Evolutionary conservation across 177 flowering plant species (phyloP).

Genomic region (Tripterygium wilfordii): DNA sequence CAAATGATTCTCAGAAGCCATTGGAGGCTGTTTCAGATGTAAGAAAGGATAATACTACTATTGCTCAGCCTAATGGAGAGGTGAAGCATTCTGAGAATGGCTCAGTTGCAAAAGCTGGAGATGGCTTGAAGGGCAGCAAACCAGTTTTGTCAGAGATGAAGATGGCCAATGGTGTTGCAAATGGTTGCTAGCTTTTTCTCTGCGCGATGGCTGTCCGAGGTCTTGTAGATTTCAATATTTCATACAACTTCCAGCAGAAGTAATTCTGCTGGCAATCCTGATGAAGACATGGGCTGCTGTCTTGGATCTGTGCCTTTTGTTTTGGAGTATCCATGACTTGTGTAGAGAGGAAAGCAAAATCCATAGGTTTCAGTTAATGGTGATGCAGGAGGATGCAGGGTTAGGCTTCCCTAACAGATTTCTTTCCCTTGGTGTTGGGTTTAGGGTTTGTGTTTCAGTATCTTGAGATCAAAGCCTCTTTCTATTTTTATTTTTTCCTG

Average conservation of each 20-base stretch:
- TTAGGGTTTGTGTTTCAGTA: too few species aligned
- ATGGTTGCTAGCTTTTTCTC: conserved; percentile 24
- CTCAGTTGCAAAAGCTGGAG: conserved; percentile 25
- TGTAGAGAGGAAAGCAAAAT: too few species aligned
- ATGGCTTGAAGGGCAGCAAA: conserved; percentile 29
- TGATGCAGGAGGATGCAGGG: too few species aligned
- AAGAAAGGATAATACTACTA: conserved; percentile 3
- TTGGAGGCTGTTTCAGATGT: conserved; percentile 10
- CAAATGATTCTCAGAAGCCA: conserved; percentile 6
- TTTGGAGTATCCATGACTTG: not conserved
- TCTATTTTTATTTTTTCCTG: too few species aligned
- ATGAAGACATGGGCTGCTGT: not conserved
- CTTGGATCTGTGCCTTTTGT: conserved; percentile 4
- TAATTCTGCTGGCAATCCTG: conserved; percentile 5
- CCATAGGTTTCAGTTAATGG: too few species aligned
- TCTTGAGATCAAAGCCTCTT: too few species aligned
- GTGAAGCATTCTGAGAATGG: conserved; percentile 27
- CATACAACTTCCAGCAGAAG: too few species aligned
- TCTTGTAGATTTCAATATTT: conserved; percentile 7
- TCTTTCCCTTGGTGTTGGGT: too few species aligned
- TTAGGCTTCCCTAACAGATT: too few species aligned
- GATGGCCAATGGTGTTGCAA: conserved; percentile 34
- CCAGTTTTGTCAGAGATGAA: conserved; percentile 28
- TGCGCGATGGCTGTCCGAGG: not conserved
- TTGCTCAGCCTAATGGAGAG: conserved; percentile 24